Evolutionary conservation across 768 basidiomycete genomes (phyloP).

Genomic region (Hygrophoropsis aurantiaca): DNA sequence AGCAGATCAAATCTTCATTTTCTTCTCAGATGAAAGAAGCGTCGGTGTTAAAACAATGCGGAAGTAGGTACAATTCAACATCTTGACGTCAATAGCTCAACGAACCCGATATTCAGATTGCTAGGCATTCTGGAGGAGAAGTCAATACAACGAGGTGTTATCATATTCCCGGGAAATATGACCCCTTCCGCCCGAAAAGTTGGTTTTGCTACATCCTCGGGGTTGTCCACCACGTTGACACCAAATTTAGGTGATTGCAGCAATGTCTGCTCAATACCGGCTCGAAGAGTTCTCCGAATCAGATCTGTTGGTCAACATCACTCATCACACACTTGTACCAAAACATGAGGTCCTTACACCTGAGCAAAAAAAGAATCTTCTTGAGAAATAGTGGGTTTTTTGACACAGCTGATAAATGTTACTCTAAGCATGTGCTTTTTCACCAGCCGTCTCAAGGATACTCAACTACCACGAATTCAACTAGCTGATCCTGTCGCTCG

Average conservation of each 20-base stretch:
- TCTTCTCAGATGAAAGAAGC: slow-evolving; percentile 93
- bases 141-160: slow-evolving; percentile 85
- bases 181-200: slow-evolving; percentile 96
- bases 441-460: slow-evolving; percentile 91
- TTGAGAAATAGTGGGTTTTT: slow-evolving; percentile 87
- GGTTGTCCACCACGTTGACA: background rate
- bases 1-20: slow-evolving; percentile 85
- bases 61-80: slow-evolving; percentile 59
- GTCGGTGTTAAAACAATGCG: slow-evolving; percentile 98
- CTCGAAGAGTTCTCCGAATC: slow-evolving; percentile 97
- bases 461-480: slow-evolving; percentile 96
- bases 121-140: slow-evolving; percentile 90
- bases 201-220: slow-evolving; percentile 16
- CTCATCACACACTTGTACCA: slow-evolving; percentile 93
- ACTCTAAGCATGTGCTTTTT: slow-evolving; percentile 4
- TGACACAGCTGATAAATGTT: slow-evolving; percentile 3
- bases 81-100: background rate
- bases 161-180: slow-evolving; percentile 95
- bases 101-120: slow-evolving; percentile 49
- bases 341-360: slow-evolving; percentile 82
- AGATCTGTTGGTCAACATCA: slow-evolving; percentile 96
- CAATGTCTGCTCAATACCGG: slow-evolving; percentile 82
- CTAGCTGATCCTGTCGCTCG: slow-evolving; percentile 96
- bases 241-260: slow-evolving; percentile 75
- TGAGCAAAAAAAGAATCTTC: slow-evolving; percentile 82